Conservation (phyloP, 345 rosid genomes). For the Arabis hirsuta region DNA sequence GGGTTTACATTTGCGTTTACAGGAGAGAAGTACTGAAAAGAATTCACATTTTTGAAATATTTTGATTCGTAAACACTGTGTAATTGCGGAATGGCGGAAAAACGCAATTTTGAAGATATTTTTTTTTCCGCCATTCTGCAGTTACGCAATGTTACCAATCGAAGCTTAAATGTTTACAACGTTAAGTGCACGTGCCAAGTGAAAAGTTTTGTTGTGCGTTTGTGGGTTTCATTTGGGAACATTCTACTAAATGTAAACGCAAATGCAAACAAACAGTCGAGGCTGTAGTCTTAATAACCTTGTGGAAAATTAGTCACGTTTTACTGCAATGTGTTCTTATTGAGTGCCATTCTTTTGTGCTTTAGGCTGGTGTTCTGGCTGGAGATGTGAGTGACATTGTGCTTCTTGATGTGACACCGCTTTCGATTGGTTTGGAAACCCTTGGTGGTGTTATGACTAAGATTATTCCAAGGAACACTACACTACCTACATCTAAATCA, state of each 20-base stretch:
- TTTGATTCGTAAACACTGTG: too few species aligned
- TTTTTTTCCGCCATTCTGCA: too few species aligned
- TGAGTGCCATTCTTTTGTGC: background rate
- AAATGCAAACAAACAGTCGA: background rate
- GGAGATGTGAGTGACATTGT: slow-evolving; percentile 99
- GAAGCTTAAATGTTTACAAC: background rate
- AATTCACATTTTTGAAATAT: background rate
- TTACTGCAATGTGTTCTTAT: background rate
- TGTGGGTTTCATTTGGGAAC: too few species aligned
- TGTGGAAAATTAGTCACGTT: background rate
- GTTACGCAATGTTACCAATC: too few species aligned
- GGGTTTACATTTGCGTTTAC: background rate
- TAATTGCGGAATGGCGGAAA: too few species aligned
- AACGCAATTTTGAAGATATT: too few species aligned
- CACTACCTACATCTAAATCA: slow-evolving; percentile 94
- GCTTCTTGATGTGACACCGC: slow-evolving; percentile 83
- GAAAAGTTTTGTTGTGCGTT: background rate
- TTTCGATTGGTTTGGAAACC: slow-evolving; percentile 91
- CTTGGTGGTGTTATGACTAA: slow-evolving; percentile 99
- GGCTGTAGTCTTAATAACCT: background rate
- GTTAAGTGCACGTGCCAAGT: background rate
- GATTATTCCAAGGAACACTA: slow-evolving; percentile 91
- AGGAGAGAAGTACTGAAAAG: background rate
- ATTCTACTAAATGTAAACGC: too few species aligned
- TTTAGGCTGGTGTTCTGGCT: slow-evolving; percentile 90